These are phyloP conservation scores for Haematococcus sp. DNA, from an alignment of 139 green algal genomes.

Conservation along the genomic window DNA sequence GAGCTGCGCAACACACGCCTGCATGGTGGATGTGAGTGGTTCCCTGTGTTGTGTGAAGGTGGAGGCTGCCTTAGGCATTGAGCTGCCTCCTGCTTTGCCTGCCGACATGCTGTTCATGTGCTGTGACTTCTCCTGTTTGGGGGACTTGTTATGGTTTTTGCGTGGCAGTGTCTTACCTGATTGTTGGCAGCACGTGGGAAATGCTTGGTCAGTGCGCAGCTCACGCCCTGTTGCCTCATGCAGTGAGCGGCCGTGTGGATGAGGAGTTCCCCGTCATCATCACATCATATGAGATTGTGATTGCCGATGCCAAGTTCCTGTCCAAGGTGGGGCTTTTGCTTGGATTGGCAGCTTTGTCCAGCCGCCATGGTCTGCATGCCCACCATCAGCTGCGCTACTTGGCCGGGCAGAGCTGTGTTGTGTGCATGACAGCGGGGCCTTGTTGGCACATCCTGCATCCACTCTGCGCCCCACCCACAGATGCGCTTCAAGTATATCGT, in stretches of 20 bases:
- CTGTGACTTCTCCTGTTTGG: no score
- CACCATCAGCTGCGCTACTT: no score
- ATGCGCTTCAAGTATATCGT: conserved; percentile 84
- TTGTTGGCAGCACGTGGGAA: no score
- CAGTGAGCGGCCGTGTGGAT: conserved; percentile 9
- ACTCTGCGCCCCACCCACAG: neutral
- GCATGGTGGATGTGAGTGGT: neutral
- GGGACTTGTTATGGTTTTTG: no score
- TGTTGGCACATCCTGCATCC: neutral
- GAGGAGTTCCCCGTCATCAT: conserved; percentile 86
- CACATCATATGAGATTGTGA: conserved; percentile 94
- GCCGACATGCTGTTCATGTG: no score
- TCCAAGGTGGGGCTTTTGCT: conserved; percentile 21
- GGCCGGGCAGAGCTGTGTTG: no score
- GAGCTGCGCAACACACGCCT: conserved; percentile 45
- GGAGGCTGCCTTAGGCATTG: no score
- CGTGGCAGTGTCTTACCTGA: no score
- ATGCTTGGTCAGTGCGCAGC: neutral
- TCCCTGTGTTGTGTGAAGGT: no score
- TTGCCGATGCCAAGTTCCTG: conserved; percentile 83
- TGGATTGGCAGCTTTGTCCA: neutral
- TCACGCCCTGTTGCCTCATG: no score
- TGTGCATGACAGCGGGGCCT: neutral
- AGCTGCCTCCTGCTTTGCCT: no score
- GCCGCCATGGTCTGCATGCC: no score